Evolutionary conservation across 176 grass and related monocot species (phyloP).

Genomic region (maize (Zea mays)): Zm-B73-REFERENCE-NAM-5.0 NC_050099.1:135008501-135009000

Average conservation of each 20-base stretch:
- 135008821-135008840: background rate
- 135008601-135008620: slow-evolving; percentile 56
- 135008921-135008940: background rate
- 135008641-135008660: slow-evolving; percentile 92
- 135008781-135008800: slow-evolving; percentile 98
- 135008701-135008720: slow-evolving; percentile 75
- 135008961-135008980: background rate
- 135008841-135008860: background rate
- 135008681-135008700: slow-evolving; percentile 77
- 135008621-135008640: slow-evolving; percentile 88
- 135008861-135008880: slow-evolving; percentile 5
- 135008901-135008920: background rate
- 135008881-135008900: background rate
- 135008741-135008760: slow-evolving; percentile 84
- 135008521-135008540: slow-evolving; percentile 24
- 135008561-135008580: slow-evolving; percentile 17
- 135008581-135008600: slow-evolving; percentile 34
- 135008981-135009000: background rate
- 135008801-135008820: slow-evolving; percentile 92
- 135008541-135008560: background rate
- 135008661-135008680: slow-evolving; percentile 89
- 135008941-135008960: background rate
- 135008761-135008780: slow-evolving; percentile 97
- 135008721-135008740: slow-evolving; percentile 74
- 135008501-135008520: slow-evolving; percentile 66